Base-by-base conservation (phyloP, 2,329 filamentous ascomycete genomes). In the Ceratocystis colombiana region DNA sequence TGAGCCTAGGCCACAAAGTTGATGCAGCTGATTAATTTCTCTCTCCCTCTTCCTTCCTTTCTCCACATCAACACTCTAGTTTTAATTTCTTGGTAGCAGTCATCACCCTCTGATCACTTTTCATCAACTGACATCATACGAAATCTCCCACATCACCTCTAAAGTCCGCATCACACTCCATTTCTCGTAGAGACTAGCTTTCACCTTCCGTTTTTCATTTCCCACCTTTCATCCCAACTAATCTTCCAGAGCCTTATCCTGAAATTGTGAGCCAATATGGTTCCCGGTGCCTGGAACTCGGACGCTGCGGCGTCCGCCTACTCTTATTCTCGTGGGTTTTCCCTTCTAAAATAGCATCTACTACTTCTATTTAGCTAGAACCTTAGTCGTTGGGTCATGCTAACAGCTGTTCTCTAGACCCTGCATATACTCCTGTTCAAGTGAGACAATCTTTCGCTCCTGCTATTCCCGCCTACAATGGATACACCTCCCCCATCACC, bases 381-480 rank as follows among this genome's bases (percentile, higher is more conserved):
- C 25, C 25, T 28, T 12, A 8, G 46, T 63, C 25, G 41, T 6
- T 3, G 37, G 22, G 37, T 6, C 22, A 8, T 50, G 17, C 63
- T 67, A 59, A 67, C 57, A 25, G 8, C 4, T 5, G 15, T 12
- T n/a, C 30, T 61, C 70, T 72, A 76, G 77, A 79, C 70, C 79
- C 82, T 71, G 83, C 84, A 68, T 87, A 82, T 71, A 84, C 82
- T 68, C 77, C 82, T 70, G 84, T 87, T 69, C 79, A 82, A 75
- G 82, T 85, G 72, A 83, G 84, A 71, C 83, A 84, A 75, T 80
- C 77, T 70, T 83, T 86, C 73, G 76, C 77, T 68, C 73, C 76
- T 70, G 71, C 76, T 70, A 72, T 74, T 65, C 69, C 74, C 66
- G 59, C 69, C 45, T 73, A 75, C 70, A 67, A 71, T 65, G 72